phyloP scores from a whole-genome alignment of 169 alveolate genomes.

The Babesia sp. region DNA sequence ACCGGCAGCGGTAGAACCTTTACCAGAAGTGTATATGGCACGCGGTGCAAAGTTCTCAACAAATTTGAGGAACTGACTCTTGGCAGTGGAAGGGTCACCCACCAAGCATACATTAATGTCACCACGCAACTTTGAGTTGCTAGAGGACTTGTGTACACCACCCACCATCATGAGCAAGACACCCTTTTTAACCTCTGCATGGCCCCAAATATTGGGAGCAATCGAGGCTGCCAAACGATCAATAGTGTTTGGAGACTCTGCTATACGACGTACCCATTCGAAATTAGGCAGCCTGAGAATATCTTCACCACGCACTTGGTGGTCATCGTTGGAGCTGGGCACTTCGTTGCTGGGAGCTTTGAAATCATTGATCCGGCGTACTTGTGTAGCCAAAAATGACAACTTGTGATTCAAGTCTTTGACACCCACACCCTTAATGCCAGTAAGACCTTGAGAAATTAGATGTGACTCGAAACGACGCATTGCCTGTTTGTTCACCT shows the following conservation, averaged over 20 bases:
- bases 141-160: conserved; percentile 93
- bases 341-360: conserved; percentile 44
- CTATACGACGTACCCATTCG: conserved; percentile 77
- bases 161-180: conserved; percentile 93
- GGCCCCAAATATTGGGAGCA: conserved; percentile 95
- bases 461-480: conserved; percentile 70
- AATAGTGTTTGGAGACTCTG: conserved; percentile 76
- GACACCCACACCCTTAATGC: conserved; percentile 92
- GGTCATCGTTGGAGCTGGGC: conserved; percentile 62
- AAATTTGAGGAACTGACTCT: conserved; percentile 92
- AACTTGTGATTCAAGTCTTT: conserved; percentile 91
- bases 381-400: conserved; percentile 86
- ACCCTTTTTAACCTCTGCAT: conserved; percentile 95
- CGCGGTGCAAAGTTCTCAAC: conserved; percentile 90
- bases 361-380: conserved; percentile 66
- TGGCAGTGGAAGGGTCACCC: conserved; percentile 99
- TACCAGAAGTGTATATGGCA: conserved; percentile 94
- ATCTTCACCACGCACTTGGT: conserved; percentile 70
- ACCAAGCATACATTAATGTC: conserved; percentile 94
- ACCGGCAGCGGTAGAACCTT: conserved; percentile 97
- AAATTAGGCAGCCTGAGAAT: conserved; percentile 70
- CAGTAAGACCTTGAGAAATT: conserved; percentile 87
- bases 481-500: conserved; percentile 70
- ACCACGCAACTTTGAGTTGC: conserved; percentile 93
- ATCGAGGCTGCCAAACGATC: conserved; percentile 87